Base-by-base conservation (phyloP, 225 moss, liverwort and hornwort species). In the Climacium dendroides region DNA sequence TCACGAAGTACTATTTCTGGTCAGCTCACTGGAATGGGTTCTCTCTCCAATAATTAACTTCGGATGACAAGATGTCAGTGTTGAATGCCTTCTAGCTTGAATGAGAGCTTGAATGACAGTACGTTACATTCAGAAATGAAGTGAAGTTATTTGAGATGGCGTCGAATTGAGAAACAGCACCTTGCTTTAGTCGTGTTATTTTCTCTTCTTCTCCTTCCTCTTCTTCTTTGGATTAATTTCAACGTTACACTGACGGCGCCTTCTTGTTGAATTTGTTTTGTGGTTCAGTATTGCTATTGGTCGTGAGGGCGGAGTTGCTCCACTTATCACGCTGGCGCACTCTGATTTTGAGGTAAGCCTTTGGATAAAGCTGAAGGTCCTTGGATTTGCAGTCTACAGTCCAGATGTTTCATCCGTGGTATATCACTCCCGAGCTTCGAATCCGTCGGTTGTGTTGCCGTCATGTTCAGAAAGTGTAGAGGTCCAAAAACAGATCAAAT, bases 261-360 rank as follows among this genome's bases (percentile, higher is more conserved):
- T 84, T 45, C 5, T 55, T 72, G 30, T 16, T 54, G 11, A 29
- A 60, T 84, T 63, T 83, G 78, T 90, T 62, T 52, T 79, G 20
- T 85, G 80, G 86, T 84, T 71, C 94, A 98, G 97, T 92, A 96
- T 98, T 89, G 97, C 97, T 79, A 98, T 98, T 89, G 97, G 97
- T 90, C 96, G 94, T 85, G 97, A 95, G 86, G 97, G 97, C 83
- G 97, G 97, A 87, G 97, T 98, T 74, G 94, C 96, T 71, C 97
- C 97, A 55, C 92, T 98, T 79, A 96, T 98, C 86, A 91, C 92
- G 70, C 90, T 98, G 86, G 96, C 97, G 62, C 92, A 93, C 84
- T 98, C 97, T 84, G 95, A 95, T 74, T 96, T 93, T 64, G 97
- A 98, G 95, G 97, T 96, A 83, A 71, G 90, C 69, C 82, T 48